These are phyloP conservation scores for Inga oerstediana DNA, from an alignment of 306 rosid genomes.

Conservation along the genomic window DNA sequence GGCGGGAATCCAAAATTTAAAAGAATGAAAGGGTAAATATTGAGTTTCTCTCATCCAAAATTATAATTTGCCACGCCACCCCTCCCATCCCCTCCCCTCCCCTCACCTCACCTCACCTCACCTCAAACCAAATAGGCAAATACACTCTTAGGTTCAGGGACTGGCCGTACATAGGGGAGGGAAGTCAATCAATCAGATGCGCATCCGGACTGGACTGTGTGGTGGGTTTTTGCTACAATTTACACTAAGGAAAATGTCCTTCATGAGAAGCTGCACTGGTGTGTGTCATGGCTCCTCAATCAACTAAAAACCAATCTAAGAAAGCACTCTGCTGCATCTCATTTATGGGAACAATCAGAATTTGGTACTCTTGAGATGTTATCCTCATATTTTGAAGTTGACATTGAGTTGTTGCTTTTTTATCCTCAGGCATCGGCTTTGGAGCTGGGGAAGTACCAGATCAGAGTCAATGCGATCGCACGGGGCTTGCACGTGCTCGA, in stretches of 20 bases:
- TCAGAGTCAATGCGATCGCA: constrained; percentile 46
- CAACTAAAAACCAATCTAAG: background rate
- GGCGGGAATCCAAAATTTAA: too few relatives aligned
- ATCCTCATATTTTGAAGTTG: background rate
- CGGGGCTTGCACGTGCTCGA: constrained; percentile 81
- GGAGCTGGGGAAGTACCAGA: constrained; percentile 19
- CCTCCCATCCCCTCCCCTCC: too few relatives aligned
- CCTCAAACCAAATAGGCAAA: too few relatives aligned
- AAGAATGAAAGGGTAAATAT: too few relatives aligned
- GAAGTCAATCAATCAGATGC: background rate
- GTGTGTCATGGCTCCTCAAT: background rate
- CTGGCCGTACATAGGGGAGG: background rate
- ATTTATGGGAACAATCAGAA: background rate
- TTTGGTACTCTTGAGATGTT: background rate
- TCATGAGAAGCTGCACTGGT: background rate
- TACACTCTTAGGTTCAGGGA: background rate
- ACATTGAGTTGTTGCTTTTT: background rate
- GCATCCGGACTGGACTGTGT: background rate
- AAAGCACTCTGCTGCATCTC: background rate
- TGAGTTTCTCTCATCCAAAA: too few relatives aligned
- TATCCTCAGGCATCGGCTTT: constrained; percentile 6
- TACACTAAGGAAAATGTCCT: background rate
- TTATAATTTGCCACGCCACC: too few relatives aligned
- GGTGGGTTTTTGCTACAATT: background rate
- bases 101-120: too few relatives aligned